Percentiles rank a stretch among this genome's conserved stretches.
Evolutionary conservation across 2,329 filamentous ascomycete species (phyloP).

Genomic region (Xylaria digitata): DNA sequence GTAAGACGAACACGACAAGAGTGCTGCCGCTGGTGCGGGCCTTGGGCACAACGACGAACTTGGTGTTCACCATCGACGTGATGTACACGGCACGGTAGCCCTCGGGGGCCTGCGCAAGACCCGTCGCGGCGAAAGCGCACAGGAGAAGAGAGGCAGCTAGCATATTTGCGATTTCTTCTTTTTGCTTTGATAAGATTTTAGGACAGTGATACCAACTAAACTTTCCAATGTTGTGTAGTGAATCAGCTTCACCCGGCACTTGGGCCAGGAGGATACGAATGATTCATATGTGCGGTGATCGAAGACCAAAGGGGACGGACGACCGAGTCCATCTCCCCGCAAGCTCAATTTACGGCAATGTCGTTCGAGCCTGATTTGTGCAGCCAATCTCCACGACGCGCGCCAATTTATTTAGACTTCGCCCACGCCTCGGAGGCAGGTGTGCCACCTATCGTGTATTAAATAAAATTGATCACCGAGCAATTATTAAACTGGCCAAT

Average conservation of each 20-base stretch:
- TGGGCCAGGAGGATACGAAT: slow-evolving; percentile 22
- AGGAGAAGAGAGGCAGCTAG: slow-evolving; percentile 46
- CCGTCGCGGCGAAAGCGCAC: slow-evolving; percentile 51
- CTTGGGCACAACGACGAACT: slow-evolving; percentile 56
- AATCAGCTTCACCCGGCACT: slow-evolving; percentile 16
- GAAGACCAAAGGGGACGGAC: neutral
- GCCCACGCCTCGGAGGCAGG: slow-evolving; percentile 30
- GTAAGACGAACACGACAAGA: slow-evolving; percentile 52
- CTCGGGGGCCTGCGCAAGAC: slow-evolving; percentile 52
- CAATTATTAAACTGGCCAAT: slow-evolving; percentile 28
- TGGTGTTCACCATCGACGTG: slow-evolving; percentile 54
- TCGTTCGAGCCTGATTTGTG: slow-evolving; percentile 44
- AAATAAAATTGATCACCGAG: neutral
- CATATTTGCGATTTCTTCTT: slow-evolving; percentile 45
- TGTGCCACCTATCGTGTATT: slow-evolving; percentile 11
- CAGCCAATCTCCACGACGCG: slow-evolving; percentile 35
- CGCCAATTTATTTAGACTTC: slow-evolving; percentile 42
- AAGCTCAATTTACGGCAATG: slow-evolving; percentile 42
- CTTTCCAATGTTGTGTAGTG: neutral
- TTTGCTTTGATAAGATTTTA: slow-evolving; percentile 2
- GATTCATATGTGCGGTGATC: slow-evolving; percentile 25
- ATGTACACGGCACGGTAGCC: slow-evolving; percentile 55
- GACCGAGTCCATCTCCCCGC: slow-evolving; percentile 28
- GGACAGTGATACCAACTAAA: neutral
- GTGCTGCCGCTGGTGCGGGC: slow-evolving; percentile 48